Evolutionary conservation across 352 stramenopile species (phyloP).

Genomic region (Halophytophthora batemanensis): DNA sequence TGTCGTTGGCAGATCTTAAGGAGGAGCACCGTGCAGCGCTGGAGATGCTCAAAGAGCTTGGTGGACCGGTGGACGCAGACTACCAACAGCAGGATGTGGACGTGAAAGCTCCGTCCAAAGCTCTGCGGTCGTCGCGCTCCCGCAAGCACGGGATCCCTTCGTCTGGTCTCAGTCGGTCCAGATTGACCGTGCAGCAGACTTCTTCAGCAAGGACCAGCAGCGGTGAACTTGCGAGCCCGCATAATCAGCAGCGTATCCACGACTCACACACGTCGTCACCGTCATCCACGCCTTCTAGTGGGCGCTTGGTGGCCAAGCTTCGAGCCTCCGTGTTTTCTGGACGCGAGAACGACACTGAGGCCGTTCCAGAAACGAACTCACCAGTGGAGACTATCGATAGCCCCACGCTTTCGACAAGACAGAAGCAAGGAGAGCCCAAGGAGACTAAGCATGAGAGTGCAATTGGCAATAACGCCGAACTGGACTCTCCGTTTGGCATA

Average conservation of each 20-base stretch:
- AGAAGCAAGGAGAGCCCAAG: not conserved
- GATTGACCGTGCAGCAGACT: not conserved
- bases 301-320: conserved; percentile 52
- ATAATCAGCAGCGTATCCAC: conserved; percentile 7
- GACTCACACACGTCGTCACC: conserved; percentile 2
- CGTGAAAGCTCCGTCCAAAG: not conserved
- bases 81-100: conserved; percentile 23
- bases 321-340: conserved; percentile 45
- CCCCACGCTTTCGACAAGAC: not conserved
- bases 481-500: too few relatives aligned
- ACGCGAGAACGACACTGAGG: conserved; percentile 15
- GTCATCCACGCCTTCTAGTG: conserved; percentile 13
- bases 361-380: conserved; percentile 8
- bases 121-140: not conserved
- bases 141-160: conserved; percentile 1
- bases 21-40: conserved; percentile 72
- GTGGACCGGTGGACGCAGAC: conserved; percentile 48
- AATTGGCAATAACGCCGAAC: not conserved
- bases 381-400: not conserved
- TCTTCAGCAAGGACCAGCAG: not conserved
- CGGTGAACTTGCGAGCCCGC: not conserved
- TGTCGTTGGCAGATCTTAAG: conserved; percentile 72
- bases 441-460: not conserved
- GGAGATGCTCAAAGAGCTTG: conserved; percentile 69
- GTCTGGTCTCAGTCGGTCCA: conserved; percentile 1